These are phyloP conservation scores for Claviceps maximensis DNA, from an alignment of 2,329 filamentous ascomycete genomes.

Conservation along the genomic window DNA sequence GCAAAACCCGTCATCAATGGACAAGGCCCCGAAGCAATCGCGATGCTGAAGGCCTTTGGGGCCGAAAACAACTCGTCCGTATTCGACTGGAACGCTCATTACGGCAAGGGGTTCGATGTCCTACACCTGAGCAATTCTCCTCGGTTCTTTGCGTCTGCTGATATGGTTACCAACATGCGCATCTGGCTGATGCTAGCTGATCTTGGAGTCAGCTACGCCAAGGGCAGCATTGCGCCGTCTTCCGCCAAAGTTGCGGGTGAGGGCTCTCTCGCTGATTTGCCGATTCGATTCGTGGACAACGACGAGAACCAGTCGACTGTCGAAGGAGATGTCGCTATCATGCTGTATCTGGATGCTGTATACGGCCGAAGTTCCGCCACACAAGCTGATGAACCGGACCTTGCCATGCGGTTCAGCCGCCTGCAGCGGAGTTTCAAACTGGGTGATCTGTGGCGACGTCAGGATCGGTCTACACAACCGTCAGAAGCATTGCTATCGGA, in stretches of 20 bases:
- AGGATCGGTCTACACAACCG: neutral
- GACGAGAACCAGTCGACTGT: slow-evolving; percentile 33
- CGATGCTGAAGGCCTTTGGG: slow-evolving; percentile 68
- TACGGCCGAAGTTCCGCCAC: slow-evolving; percentile 23
- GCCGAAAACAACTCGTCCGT: slow-evolving; percentile 63
- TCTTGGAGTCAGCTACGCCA: slow-evolving; percentile 31
- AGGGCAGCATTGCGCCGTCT: slow-evolving; percentile 23
- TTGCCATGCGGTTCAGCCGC: slow-evolving; percentile 25
- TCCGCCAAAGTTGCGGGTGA: neutral
- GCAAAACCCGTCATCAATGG: slow-evolving; percentile 58
- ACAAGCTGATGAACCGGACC: slow-evolving; percentile 13
- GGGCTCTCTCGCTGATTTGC: slow-evolving; percentile 7
- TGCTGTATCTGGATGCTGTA: slow-evolving; percentile 47
- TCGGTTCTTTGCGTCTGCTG: slow-evolving; percentile 36
- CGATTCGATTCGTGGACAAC: slow-evolving; percentile 42
- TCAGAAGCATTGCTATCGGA: slow-evolving; percentile 16
- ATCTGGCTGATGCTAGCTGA: slow-evolving; percentile 38
- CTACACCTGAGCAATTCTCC: slow-evolving; percentile 47
- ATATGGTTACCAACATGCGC: slow-evolving; percentile 33
- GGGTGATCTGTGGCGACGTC: slow-evolving; percentile 12
- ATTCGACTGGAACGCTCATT: slow-evolving; percentile 63
- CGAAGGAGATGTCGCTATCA: slow-evolving; percentile 37
- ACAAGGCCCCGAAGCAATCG: slow-evolving; percentile 48
- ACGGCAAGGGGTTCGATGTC: slow-evolving; percentile 76
- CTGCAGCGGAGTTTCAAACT: slow-evolving; percentile 28